phyloP scores from a whole-genome alignment of 805 yeast species.

The Metschnikowia gelsemii region DNA sequence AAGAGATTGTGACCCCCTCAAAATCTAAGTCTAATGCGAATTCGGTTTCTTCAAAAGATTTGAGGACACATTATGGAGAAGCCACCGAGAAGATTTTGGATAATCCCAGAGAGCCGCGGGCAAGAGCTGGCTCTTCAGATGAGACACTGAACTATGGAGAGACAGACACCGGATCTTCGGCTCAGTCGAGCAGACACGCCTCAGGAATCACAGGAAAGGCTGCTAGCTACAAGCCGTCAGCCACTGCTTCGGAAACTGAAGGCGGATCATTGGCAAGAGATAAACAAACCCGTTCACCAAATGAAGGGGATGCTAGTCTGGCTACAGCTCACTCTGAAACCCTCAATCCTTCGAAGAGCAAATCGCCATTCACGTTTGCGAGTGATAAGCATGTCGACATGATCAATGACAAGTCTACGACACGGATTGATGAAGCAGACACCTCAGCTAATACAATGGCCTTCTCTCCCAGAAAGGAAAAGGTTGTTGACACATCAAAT shows the following conservation, averaged over 20 bases:
- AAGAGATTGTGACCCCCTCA: not conserved
- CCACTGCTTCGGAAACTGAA: not conserved
- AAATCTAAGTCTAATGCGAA: not conserved
- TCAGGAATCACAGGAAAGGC: not conserved
- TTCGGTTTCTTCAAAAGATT: not conserved
- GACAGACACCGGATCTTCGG: conserved; percentile 1
- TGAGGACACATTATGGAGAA: not conserved
- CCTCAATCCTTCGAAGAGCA: too few relatives aligned
- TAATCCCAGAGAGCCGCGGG: not conserved
- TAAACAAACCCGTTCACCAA: too few relatives aligned
- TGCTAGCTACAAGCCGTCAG: not conserved
- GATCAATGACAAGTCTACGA: too few relatives aligned
- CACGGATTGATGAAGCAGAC: not conserved
- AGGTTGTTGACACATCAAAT: not conserved
- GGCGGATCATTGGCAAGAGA: too few relatives aligned
- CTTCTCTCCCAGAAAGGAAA: not conserved
- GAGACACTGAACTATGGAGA: not conserved
- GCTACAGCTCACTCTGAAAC: too few relatives aligned
- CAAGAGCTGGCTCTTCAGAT: not conserved
- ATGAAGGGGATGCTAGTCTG: too few relatives aligned
- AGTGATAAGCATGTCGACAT: not conserved
- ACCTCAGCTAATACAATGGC: too few relatives aligned
- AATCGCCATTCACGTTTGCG: not conserved
- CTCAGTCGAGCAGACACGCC: conserved; percentile 2
- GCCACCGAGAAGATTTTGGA: not conserved